Conservation (phyloP, 306 rosid species). For the Hippophae rhamnoides region DNA sequence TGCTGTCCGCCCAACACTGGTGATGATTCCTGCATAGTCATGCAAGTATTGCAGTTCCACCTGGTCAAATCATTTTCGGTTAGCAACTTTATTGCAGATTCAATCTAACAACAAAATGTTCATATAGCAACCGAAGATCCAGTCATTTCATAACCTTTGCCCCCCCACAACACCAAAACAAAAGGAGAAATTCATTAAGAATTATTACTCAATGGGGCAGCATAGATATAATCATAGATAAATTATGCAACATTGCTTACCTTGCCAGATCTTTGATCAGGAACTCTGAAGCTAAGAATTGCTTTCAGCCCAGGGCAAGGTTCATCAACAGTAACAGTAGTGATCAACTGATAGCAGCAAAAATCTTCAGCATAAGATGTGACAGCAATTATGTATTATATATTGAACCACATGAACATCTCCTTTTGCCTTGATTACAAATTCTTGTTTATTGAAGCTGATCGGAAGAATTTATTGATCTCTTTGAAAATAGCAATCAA, state of each 20-base stretch:
- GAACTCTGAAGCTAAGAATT: conserved; percentile 61
- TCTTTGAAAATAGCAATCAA: too few relatives aligned
- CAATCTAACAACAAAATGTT: background rate
- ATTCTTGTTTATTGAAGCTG: too few relatives aligned
- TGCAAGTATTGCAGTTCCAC: conserved; percentile 70
- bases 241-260: conserved; percentile 26
- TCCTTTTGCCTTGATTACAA: too few relatives aligned
- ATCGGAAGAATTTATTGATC: too few relatives aligned
- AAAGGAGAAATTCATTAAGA: background rate
- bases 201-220: too few relatives aligned
- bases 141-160: background rate
- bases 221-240: background rate
- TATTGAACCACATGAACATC: too few relatives aligned
- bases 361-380: conserved; percentile 6
- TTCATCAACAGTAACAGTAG: conserved; percentile 66
- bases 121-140: background rate
- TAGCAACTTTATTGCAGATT: background rate
- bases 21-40: conserved; percentile 68
- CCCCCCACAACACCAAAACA: background rate
- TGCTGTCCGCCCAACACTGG: conserved; percentile 77
- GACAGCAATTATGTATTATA: background rate
- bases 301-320: conserved; percentile 77
- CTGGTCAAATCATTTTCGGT: conserved; percentile 33
- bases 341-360: conserved; percentile 40
- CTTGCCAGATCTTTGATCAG: conserved; percentile 92